A percentile compares a stretch with the other conserved stretches of the same genome.
phyloP scores from a whole-genome alignment of 1,139 yeast genomes.

The Geotrichum reessii region DNA sequence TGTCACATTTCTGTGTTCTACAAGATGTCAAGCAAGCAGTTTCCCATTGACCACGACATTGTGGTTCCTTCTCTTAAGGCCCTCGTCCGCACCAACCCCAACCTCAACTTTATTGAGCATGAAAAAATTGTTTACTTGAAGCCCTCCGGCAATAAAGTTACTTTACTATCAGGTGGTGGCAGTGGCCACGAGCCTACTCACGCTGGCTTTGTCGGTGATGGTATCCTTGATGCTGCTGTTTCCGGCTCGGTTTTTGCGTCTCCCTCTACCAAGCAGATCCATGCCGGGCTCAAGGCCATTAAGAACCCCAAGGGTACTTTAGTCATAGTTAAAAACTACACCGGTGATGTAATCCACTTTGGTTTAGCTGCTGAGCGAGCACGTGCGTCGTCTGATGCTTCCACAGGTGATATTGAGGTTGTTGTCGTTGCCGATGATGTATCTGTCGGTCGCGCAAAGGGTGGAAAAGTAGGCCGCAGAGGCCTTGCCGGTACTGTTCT shows the following conservation, averaged over 20 bases:
- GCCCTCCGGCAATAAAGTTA: slow-evolving; percentile 43
- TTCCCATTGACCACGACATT: slow-evolving; percentile 45
- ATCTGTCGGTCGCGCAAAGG: slow-evolving; percentile 81
- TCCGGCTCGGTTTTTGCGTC: slow-evolving; percentile 87
- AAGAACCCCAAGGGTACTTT: slow-evolving; percentile 57
- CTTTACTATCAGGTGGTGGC: slow-evolving; percentile 86
- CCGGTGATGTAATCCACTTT: slow-evolving; percentile 90
- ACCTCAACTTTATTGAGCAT: slow-evolving; percentile 53
- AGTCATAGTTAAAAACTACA: slow-evolving; percentile 79
- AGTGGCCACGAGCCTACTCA: slow-evolving; percentile 95
- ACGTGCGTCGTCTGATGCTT: slow-evolving; percentile 40
- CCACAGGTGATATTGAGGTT: slow-evolving; percentile 48
- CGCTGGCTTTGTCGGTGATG: slow-evolving; percentile 83
- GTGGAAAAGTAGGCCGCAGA: slow-evolving; percentile 87
- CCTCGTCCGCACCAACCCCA: slow-evolving; percentile 62
- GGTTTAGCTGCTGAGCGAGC: slow-evolving; percentile 88
- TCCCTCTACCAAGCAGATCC: slow-evolving; percentile 83
- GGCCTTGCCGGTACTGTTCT: slow-evolving; percentile 88
- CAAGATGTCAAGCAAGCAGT: slow-evolving; percentile 29
- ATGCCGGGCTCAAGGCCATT: slow-evolving; percentile 62
- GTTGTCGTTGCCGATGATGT: slow-evolving; percentile 86
- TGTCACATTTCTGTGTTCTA: background rate
- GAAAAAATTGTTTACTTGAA: slow-evolving; percentile 58
- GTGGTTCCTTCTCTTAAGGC: slow-evolving; percentile 64
- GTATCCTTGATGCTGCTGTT: slow-evolving; percentile 79